phyloP scores from a whole-genome alignment of 2,329 filamentous ascomycete genomes.

The Talaromyces verruculosus region DNA sequence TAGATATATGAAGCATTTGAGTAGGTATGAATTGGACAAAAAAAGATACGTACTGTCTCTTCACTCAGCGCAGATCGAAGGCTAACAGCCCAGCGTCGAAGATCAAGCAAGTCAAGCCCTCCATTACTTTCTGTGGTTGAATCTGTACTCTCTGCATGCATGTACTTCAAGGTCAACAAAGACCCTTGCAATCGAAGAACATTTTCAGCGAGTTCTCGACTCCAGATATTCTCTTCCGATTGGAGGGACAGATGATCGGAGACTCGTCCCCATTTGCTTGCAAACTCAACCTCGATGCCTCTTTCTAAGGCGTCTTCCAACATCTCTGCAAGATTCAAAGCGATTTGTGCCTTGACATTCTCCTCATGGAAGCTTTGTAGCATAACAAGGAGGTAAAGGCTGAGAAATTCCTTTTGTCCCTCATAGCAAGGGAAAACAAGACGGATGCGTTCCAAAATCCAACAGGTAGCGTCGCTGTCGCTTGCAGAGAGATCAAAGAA shows the following conservation, averaged over 20 bases:
- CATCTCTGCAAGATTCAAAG: conserved; percentile 36
- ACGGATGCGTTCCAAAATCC: conserved; percentile 37
- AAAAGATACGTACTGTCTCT: conserved; percentile 39
- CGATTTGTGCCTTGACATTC: conserved; percentile 33
- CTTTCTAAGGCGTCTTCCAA: conserved; percentile 31
- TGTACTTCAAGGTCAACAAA: conserved; percentile 33
- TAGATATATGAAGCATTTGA: neutral
- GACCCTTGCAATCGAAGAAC: conserved; percentile 41
- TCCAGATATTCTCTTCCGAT: conserved; percentile 31
- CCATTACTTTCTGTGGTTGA: conserved; percentile 18
- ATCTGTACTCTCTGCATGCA: conserved; percentile 15
- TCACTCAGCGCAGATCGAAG: conserved; percentile 42
- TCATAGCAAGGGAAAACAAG: conserved; percentile 27
- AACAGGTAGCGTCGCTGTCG: conserved; percentile 37
- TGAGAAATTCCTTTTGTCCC: conserved; percentile 27
- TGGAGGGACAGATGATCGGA: conserved; percentile 30
- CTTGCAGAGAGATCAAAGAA: conserved; percentile 30
- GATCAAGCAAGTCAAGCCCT: conserved; percentile 25
- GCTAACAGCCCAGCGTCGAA: conserved; percentile 36
- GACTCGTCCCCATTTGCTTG: conserved; percentile 32
- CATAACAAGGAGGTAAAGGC: conserved; percentile 36
- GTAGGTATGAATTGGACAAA: neutral
- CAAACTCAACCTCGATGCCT: conserved; percentile 25
- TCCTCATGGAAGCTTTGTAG: conserved; percentile 27
- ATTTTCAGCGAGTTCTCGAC: conserved; percentile 39